Evolutionary conservation across 805 yeast species (phyloP).

Genomic region (baker's yeast (Saccharomyces cerevisiae)): DNA sequence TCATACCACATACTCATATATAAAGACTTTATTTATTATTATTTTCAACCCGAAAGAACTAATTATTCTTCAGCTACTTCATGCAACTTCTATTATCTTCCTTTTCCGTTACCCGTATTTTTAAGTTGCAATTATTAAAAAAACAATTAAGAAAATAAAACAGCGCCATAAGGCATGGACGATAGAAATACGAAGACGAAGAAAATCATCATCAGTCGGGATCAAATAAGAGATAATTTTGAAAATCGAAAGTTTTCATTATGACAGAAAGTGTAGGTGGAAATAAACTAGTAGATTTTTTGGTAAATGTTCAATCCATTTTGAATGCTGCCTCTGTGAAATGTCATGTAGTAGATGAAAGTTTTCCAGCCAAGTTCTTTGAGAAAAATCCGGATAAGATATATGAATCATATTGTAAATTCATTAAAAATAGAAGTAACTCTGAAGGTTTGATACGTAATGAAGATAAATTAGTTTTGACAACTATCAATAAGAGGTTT

Average conservation of each 20-base stretch:
- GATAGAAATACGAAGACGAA: constrained; percentile 1
- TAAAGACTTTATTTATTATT: background rate
- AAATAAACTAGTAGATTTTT: background rate
- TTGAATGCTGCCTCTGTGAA: constrained; percentile 24
- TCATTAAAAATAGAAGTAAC: constrained; percentile 24
- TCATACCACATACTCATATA: background rate
- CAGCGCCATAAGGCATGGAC: background rate
- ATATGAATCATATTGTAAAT: constrained; percentile 35
- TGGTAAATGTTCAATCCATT: background rate
- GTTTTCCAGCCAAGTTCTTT: constrained; percentile 40
- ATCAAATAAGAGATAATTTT: background rate
- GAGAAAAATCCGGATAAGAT: constrained; percentile 40
- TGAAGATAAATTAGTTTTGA: constrained; percentile 22
- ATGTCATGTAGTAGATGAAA: constrained; percentile 27
- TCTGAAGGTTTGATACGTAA: constrained; percentile 15
- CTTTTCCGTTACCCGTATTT: background rate
- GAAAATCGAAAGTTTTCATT: background rate
- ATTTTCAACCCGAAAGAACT: background rate
- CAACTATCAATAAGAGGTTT: constrained; percentile 39
- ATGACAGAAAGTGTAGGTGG: background rate
- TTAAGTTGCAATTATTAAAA: background rate
- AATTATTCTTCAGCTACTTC: background rate
- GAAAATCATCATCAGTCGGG: background rate
- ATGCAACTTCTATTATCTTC: background rate
- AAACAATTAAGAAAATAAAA: background rate